phyloP scores from a whole-genome alignment of 1,284 basidiomycete species.

The Chalciporus sp. region DNA sequence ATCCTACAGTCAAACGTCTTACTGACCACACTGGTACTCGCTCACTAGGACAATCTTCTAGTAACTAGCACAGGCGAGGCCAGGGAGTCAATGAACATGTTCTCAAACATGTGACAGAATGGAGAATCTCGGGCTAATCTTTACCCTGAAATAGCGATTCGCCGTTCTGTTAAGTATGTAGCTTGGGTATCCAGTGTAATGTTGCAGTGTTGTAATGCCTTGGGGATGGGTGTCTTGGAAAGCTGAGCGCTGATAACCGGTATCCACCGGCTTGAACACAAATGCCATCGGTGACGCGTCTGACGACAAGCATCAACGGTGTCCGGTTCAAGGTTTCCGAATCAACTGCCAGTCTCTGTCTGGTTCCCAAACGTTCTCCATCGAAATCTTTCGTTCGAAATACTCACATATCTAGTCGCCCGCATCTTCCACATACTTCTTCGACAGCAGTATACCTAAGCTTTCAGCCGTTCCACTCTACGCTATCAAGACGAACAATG shows the following conservation, averaged over 20 bases:
- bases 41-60: too few species aligned
- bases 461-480: slow-evolving; percentile 15
- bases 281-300: background rate
- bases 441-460: slow-evolving; percentile 1
- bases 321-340: background rate
- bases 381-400: background rate
- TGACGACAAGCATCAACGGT: background rate
- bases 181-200: too few species aligned
- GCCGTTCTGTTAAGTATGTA: background rate
- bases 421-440: background rate
- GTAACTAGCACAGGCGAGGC: too few species aligned
- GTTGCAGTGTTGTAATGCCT: too few species aligned
- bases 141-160: too few species aligned
- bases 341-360: slow-evolving; percentile 3
- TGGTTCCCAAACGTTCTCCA: background rate
- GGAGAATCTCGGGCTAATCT: too few species aligned
- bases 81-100: too few species aligned
- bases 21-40: too few species aligned
- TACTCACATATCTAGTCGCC: background rate
- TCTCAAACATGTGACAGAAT: background rate
- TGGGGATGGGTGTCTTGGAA: too few species aligned
- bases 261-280: background rate
- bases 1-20: too few species aligned
- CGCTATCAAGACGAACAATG: slow-evolving; percentile 23
- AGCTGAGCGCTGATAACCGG: background rate